A percentile compares a stretch with the other conserved stretches of the same genome.
Conservation (phyloP, 163 green algal genomes). For the Chloromonas sp. region DNA sequence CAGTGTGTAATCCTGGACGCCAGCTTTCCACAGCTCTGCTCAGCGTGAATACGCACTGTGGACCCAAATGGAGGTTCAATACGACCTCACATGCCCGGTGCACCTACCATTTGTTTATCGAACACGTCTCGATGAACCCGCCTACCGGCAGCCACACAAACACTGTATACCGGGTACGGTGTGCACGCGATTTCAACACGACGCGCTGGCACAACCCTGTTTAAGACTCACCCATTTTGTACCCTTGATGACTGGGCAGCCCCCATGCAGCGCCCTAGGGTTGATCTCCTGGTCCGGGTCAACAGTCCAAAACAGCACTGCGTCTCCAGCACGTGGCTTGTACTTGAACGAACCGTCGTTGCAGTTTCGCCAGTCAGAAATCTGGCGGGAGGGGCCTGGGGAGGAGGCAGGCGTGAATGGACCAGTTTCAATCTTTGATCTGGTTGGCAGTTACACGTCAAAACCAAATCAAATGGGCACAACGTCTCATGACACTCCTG, state of each 20-base stretch:
- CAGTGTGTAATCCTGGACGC: not conserved
- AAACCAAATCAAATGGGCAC: no score
- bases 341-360: constrained; percentile 47
- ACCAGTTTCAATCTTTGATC: not conserved
- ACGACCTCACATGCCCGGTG: no score
- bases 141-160: not conserved
- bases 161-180: not conserved
- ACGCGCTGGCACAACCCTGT: not conserved
- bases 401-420: not conserved
- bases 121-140: no score
- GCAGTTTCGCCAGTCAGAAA: constrained; percentile 40
- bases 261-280: constrained; percentile 49
- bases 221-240: constrained; percentile 51
- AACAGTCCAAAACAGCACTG: constrained; percentile 65
- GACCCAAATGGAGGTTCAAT: no score
- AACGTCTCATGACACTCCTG: no score
- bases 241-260: constrained; percentile 58
- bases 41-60: no score
- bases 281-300: constrained; percentile 49
- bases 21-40: no score
- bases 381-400: constrained; percentile 5
- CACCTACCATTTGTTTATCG: no score
- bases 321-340: constrained; percentile 60
- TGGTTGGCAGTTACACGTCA: no score
- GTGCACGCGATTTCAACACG: no score